Percentiles rank a stretch among this genome's conserved stretches.
phyloP scores from a whole-genome alignment of 129 eudicot species.

The Centrapalus pauciflorus region DNA sequence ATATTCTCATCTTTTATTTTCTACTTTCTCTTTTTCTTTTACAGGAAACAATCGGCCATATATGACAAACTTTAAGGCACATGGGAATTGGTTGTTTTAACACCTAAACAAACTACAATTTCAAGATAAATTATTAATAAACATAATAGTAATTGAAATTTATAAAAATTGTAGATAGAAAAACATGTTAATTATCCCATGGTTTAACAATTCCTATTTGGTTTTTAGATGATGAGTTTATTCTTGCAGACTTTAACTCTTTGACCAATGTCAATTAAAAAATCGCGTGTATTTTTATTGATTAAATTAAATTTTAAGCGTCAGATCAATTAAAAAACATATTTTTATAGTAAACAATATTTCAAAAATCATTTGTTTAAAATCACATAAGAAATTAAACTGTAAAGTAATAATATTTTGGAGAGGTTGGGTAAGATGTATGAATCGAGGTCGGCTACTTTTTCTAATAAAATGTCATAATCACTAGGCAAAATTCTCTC shows the following conservation, averaged over 20 bases:
- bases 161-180: too few species aligned
- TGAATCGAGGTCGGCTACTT: slow-evolving; percentile 23
- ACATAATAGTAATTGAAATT: neutral
- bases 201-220: too few species aligned
- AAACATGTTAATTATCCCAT: too few species aligned
- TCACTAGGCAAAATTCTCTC: slow-evolving; percentile 16
- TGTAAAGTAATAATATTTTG: neutral
- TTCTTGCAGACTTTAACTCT: too few species aligned
- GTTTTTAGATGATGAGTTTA: too few species aligned
- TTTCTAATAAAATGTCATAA: slow-evolving; percentile 31
- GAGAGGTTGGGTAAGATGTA: slow-evolving; percentile 21
- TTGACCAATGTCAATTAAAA: neutral
- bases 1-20: neutral
- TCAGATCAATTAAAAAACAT: neutral
- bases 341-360: neutral
- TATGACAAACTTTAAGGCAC: slow-evolving; percentile 23
- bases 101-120: slow-evolving; percentile 1
- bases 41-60: slow-evolving; percentile 11
- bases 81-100: slow-evolving; percentile 4
- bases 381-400: neutral
- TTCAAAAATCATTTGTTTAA: neutral
- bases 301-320: neutral
- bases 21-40: slow-evolving; percentile 21
- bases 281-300: neutral
- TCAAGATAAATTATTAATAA: neutral